phyloP scores from a whole-genome alignment of 2,329 filamentous ascomycete genomes.

The Alternaria gaisen region DNA sequence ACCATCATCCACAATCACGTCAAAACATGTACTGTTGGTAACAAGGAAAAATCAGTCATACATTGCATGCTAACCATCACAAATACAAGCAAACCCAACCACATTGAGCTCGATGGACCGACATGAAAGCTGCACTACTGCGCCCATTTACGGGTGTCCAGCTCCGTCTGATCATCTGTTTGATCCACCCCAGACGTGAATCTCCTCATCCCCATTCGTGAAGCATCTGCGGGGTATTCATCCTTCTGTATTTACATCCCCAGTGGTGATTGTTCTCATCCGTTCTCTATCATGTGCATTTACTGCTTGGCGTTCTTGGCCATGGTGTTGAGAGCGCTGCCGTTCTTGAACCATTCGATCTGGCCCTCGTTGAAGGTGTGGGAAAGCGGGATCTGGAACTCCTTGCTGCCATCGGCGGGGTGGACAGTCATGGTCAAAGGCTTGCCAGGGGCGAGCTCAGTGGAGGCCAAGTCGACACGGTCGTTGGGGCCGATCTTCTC shows the following conservation, averaged over 20 bases:
- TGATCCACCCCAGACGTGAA: slow-evolving; percentile 29
- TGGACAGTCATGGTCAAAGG: slow-evolving; percentile 91
- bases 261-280: slow-evolving; percentile 30
- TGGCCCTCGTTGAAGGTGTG: slow-evolving; percentile 99
- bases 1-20: not conserved
- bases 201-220: slow-evolving; percentile 26
- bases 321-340: slow-evolving; percentile 98
- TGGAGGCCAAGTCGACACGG: slow-evolving; percentile 89
- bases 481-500: slow-evolving; percentile 95
- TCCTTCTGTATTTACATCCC: slow-evolving; percentile 46
- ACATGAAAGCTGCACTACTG: slow-evolving; percentile 38
- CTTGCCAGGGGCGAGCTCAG: slow-evolving; percentile 90
- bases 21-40: not conserved
- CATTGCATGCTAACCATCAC: slow-evolving; percentile 51
- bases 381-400: slow-evolving; percentile 82
- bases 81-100: slow-evolving; percentile 49
- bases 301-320: slow-evolving; percentile 68
- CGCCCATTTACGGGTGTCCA: slow-evolving; percentile 27
- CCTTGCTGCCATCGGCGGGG: slow-evolving; percentile 78
- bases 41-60: slow-evolving; percentile 39
- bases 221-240: slow-evolving; percentile 32
- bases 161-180: slow-evolving; percentile 30
- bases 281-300: slow-evolving; percentile 16
- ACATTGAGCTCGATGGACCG: slow-evolving; percentile 37
- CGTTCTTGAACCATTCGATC: slow-evolving; percentile 99